A percentile compares a stretch with the other conserved stretches of the same genome.
Conservation (phyloP, 139 green algal species). For the Closterium sp. region DNA sequence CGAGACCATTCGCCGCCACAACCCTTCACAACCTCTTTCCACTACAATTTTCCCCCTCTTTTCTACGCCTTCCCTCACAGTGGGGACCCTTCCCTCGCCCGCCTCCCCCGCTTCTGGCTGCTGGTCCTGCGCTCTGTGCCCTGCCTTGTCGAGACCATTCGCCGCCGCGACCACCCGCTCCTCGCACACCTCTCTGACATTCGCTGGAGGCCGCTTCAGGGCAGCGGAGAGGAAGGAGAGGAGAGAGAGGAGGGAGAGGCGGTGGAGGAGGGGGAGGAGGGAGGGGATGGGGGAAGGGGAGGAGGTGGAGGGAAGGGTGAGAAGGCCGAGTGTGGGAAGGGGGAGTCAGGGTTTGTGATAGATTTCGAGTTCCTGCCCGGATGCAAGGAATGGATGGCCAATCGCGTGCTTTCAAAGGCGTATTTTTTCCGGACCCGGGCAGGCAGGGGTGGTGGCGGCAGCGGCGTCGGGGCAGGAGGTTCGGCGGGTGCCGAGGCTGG, state of each 20-base stretch:
- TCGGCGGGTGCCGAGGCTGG: not conserved
- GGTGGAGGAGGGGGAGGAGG: not conserved
- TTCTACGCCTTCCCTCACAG: too few species aligned
- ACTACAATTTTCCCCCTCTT: too few species aligned
- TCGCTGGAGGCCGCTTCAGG: too few species aligned
- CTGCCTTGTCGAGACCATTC: not conserved
- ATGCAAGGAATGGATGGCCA: slow-evolving; percentile 18
- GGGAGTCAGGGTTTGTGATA: slow-evolving; percentile 3
- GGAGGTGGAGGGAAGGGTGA: not conserved
- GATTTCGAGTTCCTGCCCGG: slow-evolving; percentile 45
- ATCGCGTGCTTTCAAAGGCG: slow-evolving; percentile 37
- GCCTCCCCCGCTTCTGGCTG: not conserved
- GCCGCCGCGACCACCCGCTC: not conserved
- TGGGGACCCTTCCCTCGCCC: not conserved
- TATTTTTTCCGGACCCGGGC: slow-evolving; percentile 4
- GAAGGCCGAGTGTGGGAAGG: not conserved
- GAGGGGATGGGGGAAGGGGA: not conserved
- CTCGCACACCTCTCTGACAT: too few species aligned
- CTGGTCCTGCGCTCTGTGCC: not conserved
- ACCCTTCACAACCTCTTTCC: not conserved
- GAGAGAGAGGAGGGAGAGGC: not conserved
- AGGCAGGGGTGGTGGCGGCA: not conserved
- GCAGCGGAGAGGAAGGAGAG: not conserved
- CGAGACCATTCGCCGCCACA: not conserved
- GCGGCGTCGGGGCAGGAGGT: not conserved